Percentiles rank a stretch among this genome's conserved stretches.
Evolutionary conservation across 768 basidiomycete genomes (phyloP).

Genomic region (Macrolepiota albuminosa): DNA sequence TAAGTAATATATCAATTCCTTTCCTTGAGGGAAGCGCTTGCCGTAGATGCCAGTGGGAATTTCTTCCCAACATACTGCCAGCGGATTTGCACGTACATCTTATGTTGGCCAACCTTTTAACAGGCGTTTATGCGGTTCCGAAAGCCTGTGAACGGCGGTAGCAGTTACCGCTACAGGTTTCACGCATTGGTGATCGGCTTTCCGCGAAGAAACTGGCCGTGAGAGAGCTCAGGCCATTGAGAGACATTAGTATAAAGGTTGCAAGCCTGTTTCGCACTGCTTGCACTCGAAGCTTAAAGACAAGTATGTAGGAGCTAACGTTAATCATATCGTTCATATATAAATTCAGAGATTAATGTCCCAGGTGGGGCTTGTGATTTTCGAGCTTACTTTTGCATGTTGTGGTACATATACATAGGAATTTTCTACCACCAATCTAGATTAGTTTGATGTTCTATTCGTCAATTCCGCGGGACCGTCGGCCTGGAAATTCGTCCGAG

Average conservation of each 20-base stretch:
- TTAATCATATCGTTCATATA: neutral
- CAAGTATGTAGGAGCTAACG: neutral
- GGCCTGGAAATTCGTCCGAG: neutral
- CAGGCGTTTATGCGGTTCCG: constrained; percentile 7
- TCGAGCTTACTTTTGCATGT: neutral
- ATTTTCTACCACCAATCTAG: constrained; percentile 1
- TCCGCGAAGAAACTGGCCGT: neutral
- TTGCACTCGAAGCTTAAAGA: neutral
- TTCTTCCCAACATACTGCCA: neutral
- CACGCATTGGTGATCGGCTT: neutral
- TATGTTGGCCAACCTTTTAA: neutral
- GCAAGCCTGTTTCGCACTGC: neutral
- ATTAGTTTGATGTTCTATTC: constrained; percentile 6
- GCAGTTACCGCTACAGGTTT: neutral
- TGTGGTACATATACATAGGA: neutral
- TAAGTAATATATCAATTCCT: neutral
- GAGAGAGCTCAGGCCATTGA: neutral
- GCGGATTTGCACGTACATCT: neutral
- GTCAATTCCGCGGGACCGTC: constrained; percentile 9
- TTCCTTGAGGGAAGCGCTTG: neutral
- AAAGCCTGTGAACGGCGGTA: neutral
- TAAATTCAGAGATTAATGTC: neutral
- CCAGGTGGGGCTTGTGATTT: constrained; percentile 5
- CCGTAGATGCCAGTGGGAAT: neutral
- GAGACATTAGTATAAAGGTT: neutral